Evolutionary conservation across 2,329 filamentous ascomycete species (phyloP).

Genomic region (Coleophoma cylindrospora): DNA sequence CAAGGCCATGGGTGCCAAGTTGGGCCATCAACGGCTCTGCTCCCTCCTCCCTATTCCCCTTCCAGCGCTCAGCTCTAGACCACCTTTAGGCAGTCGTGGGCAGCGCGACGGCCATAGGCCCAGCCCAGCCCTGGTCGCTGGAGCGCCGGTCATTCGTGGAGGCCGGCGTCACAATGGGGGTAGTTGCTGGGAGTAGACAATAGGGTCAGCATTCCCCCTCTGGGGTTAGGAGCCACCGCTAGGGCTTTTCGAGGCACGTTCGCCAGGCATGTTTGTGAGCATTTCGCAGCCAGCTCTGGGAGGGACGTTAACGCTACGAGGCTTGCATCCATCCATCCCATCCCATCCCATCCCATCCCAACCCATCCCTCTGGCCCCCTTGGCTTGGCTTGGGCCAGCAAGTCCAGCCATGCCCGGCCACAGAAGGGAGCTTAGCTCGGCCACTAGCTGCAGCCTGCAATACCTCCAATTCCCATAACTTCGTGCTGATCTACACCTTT

Average conservation of each 20-base stretch:
- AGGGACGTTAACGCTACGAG: constrained; percentile 23
- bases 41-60: no score
- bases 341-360: no score
- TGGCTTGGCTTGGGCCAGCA: constrained; percentile 1
- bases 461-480: constrained; percentile 16
- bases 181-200: no score
- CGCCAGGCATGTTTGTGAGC: constrained; percentile 7
- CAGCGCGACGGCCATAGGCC: background rate
- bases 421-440: constrained; percentile 24
- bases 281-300: constrained; percentile 7
- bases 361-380: constrained; percentile 19
- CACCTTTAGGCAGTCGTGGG: no score
- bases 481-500: constrained; percentile 14
- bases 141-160: background rate
- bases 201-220: no score
- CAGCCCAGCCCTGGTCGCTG: background rate
- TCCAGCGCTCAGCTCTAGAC: no score
- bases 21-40: constrained; percentile 18
- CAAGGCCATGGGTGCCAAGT: constrained; percentile 2
- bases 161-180: constrained; percentile 4
- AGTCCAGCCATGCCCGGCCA: constrained; percentile 14
- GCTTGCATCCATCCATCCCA: constrained; percentile 14
- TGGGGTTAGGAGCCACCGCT: constrained; percentile 5
- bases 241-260: constrained; percentile 8
- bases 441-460: constrained; percentile 20